Conservation (phyloP, 2,329 filamentous ascomycete genomes). For the Aspergillus costaricaensis region DNA sequence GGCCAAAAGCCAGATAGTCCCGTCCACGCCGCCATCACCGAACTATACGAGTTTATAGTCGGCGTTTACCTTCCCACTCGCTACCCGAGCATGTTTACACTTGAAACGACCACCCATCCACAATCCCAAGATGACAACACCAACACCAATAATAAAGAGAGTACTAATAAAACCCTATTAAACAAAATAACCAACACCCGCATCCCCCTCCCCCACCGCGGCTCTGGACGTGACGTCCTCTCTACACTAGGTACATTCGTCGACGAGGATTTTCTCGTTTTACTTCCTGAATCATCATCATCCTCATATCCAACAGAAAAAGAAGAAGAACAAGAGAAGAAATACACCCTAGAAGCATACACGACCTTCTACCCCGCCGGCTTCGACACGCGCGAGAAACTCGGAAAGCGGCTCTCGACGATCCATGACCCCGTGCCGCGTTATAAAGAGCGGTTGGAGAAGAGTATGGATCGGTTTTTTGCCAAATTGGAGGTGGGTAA, state of each 20-base stretch:
- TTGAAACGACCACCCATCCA: slow-evolving; percentile 18
- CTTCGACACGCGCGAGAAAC: slow-evolving; percentile 59
- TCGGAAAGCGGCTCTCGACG: slow-evolving; percentile 53
- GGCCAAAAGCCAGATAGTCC: slow-evolving; percentile 34
- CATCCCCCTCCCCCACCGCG: slow-evolving; percentile 24
- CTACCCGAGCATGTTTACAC: slow-evolving; percentile 57
- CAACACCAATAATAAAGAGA: neutral
- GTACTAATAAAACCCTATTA: slow-evolving; percentile 31
- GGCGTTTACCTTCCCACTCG: slow-evolving; percentile 58
- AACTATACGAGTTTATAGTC: slow-evolving; percentile 60
- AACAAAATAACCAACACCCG: slow-evolving; percentile 52
- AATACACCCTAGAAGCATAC: slow-evolving; percentile 60
- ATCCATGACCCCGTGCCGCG: slow-evolving; percentile 63
- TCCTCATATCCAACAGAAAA: slow-evolving; percentile 7
- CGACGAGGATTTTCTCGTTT: slow-evolving; percentile 62
- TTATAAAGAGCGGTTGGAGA: slow-evolving; percentile 58
- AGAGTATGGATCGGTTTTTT: slow-evolving; percentile 65
- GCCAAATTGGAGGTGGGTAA: slow-evolving; percentile 54
- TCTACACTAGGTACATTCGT: slow-evolving; percentile 54
- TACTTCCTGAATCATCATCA: slow-evolving; percentile 48
- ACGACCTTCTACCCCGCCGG: slow-evolving; percentile 59
- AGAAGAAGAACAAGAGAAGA: slow-evolving; percentile 32
- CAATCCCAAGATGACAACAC: slow-evolving; percentile 9
- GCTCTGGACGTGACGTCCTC: slow-evolving; percentile 35
- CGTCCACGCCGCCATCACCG: slow-evolving; percentile 53